Percentiles rank a stretch among this genome's conserved stretches.
phyloP scores from a whole-genome alignment of 139 green algal genomes.

The Tetradesmus lagerheimii region DNA sequence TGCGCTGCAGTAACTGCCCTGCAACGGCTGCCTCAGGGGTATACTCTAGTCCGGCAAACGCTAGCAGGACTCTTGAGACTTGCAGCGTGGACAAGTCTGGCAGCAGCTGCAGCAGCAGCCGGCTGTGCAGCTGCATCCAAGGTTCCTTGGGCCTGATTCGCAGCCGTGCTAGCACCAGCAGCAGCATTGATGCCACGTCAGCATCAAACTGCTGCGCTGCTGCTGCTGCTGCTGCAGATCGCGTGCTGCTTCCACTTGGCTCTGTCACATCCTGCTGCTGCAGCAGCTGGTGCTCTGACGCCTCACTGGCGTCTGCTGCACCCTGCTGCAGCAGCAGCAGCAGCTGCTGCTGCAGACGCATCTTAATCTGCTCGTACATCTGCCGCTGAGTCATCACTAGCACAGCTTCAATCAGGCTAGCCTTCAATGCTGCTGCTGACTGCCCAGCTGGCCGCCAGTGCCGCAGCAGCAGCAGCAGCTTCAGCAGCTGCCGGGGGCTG shows the following conservation, averaged over 20 bases:
- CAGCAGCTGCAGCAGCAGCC: not conserved
- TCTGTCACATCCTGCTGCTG: not conserved
- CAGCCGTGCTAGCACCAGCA: not conserved
- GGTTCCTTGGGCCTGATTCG: not conserved
- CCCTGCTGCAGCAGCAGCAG: not conserved
- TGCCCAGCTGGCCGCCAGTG: not conserved
- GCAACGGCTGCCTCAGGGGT: not conserved
- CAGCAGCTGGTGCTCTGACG: not conserved
- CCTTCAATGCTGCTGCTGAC: not conserved
- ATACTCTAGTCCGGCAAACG: not conserved
- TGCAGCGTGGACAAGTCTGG: not conserved
- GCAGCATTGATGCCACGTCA: not conserved
- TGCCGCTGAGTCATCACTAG: not conserved
- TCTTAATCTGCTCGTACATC: not conserved
- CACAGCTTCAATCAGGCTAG: not conserved
- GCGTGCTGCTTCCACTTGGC: too few species aligned
- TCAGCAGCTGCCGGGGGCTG: conserved; percentile 33
- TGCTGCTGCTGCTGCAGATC: not conserved
- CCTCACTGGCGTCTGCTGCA: not conserved
- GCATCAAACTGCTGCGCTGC: not conserved
- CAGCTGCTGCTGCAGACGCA: conserved; percentile 26
- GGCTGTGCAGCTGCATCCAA: not conserved
- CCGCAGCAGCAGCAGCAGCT: conserved; percentile 28
- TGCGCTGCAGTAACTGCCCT: not conserved
- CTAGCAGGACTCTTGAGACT: not conserved